phyloP scores from a whole-genome alignment of 1,284 basidiomycete genomes.

The Fomes fomentarius region DNA sequence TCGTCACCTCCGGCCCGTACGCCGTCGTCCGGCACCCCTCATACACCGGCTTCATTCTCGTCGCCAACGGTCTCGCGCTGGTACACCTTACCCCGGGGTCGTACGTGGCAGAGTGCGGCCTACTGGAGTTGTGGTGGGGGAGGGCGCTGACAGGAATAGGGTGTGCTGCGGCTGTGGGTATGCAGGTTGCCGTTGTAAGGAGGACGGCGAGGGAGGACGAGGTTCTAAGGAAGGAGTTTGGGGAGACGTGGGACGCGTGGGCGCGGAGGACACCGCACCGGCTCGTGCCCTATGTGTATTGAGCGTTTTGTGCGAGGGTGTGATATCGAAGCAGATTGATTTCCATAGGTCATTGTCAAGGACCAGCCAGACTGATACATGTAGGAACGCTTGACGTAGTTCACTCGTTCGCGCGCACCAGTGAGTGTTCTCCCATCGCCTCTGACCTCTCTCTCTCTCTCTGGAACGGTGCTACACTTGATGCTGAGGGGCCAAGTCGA shows the following conservation, averaged over 20 bases:
- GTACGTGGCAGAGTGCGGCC: slow-evolving; percentile 5
- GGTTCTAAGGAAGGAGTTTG: slow-evolving; percentile 4
- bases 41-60: slow-evolving; percentile 10
- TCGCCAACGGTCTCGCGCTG: not conserved
- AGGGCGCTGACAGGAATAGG: not conserved
- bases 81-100: slow-evolving; percentile 6
- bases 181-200: not conserved
- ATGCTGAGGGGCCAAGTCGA: too few species aligned
- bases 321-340: too few species aligned
- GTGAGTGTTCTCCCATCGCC: too few species aligned
- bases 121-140: not conserved
- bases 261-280: slow-evolving; percentile 6
- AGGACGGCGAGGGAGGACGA: slow-evolving; percentile 3
- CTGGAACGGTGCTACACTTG: too few species aligned
- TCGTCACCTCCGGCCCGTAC: slow-evolving; percentile 25
- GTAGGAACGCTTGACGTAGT: too few species aligned
- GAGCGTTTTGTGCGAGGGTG: not conserved
- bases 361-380: too few species aligned
- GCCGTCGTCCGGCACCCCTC: slow-evolving; percentile 22
- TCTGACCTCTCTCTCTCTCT: too few species aligned
- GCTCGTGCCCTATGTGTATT: slow-evolving; percentile 4
- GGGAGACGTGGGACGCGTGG: slow-evolving; percentile 9
- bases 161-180: not conserved
- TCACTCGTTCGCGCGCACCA: too few species aligned
- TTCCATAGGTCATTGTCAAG: too few species aligned